Evolutionary conservation across 192 early-diverging fungal genomes (phyloP), one percentile per base, ranked within the genome.

Genomic region (Backusella sp.): DNA sequence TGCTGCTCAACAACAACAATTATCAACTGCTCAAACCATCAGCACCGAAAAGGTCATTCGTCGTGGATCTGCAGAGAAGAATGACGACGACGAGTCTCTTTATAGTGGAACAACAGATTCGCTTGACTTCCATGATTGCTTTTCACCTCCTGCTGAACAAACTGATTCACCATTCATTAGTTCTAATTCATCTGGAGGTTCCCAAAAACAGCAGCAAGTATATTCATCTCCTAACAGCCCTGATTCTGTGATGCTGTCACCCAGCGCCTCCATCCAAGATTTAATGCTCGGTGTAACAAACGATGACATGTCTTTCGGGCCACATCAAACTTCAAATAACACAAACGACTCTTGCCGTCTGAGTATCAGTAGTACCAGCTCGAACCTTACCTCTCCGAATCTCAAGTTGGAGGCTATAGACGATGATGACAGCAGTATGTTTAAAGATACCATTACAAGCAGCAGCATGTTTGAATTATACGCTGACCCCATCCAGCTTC

Each of bases 51-150:
- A 53, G 41, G 46, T 52, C 26, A 49, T 35, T 19, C 32, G 19
- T 5, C 36, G 34, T 8, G 39, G 32, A 21, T 46, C 34, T 32
- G 39, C 14, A 36, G 41, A 52, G 36, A 30, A 75, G 39, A 36
- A 74, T 21, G 73, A 74, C 32, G 73, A 74, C 32, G 11, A 39
- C 36, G 59, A 74, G 14, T 74, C 73, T 17, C 41, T 65, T 26
- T 74, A 66, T n/a, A 74, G 73, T 67, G 73, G 73, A 19, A 74
- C 73, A 65, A 74, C 73, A 32, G 73, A 62, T 14, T 66, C 73
- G 23, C 62, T 74, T 34, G 73, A 74, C 12, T 74, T 74, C 1
- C 59, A 67, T 44, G 73, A 74, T 41, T 81, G 80, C 46, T 77
- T 81, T 66, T 79, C 77, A 2, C 77, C 77, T 32, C 73, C 72